Evolutionary conservation across 139 green algal species (phyloP).

Genomic region (Pleodorina starrii): DNA sequence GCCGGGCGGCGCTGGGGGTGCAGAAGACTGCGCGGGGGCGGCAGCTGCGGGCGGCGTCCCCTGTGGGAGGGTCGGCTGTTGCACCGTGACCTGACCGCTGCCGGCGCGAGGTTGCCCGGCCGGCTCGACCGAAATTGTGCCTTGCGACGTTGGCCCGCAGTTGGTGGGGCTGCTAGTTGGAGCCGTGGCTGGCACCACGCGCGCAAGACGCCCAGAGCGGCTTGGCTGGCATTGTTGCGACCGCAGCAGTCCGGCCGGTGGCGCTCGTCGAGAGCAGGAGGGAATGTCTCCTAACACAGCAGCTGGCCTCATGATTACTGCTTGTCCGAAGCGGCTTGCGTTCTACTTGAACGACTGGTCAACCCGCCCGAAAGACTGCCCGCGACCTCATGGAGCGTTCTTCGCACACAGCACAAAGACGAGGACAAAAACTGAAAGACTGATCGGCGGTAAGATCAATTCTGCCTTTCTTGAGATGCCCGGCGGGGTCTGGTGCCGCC

Average conservation of each 20-base stretch:
- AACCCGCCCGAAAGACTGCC: neutral
- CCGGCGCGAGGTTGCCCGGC: neutral
- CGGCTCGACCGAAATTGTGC: neutral
- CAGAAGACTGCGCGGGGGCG: neutral
- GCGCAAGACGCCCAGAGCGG: conserved; percentile 2
- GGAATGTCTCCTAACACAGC: conserved; percentile 1
- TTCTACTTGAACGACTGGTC: neutral
- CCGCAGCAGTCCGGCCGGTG: conserved; percentile 4
- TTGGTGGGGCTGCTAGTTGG: neutral
- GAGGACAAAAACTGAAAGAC: too few species aligned
- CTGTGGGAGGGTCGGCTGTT: neutral
- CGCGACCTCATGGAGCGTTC: conserved; percentile 1
- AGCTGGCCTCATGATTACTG: neutral
- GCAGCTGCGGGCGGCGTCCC: conserved; percentile 11
- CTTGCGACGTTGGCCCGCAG: neutral
- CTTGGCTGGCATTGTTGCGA: neutral
- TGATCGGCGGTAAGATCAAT: too few species aligned
- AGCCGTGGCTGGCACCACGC: neutral
- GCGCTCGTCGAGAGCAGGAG: neutral
- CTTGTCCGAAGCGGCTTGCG: neutral
- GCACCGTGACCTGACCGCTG: neutral
- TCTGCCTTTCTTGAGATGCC: too few species aligned
- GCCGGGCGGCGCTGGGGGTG: too few species aligned
- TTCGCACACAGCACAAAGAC: too few species aligned
- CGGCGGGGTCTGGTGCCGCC: too few species aligned